Base-by-base conservation (phyloP, 2,329 filamentous ascomycete genomes). In the Aulographum hederae region DNA sequence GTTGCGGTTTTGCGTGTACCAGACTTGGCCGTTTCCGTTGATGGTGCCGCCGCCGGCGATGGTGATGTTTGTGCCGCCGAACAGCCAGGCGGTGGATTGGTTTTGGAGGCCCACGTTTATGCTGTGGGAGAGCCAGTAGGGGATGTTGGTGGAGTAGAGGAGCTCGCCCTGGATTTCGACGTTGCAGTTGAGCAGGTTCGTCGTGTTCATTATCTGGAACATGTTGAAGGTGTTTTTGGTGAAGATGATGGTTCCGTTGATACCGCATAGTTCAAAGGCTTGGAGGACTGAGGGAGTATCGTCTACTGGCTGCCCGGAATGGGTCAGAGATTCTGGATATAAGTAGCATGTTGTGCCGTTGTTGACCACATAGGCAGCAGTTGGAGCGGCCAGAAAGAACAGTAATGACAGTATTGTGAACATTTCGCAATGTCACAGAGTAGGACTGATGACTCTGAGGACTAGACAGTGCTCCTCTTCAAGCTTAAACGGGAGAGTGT, bases 41-140 rank as follows among this genome's bases (percentile, higher is more conserved):
- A 73, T 48, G 2, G 61, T 68, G 4, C 69, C 69, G 39, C 61
- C 48, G 6, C 66, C 67, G 20, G 62, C 50, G 37, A 64, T 56
- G 6, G 50, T 44, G 16, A 74, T 50, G 19, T 60, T 56, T 10
- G 61, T 48, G 4, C 69, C 69, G 12, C 67, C 66, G 25, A 50
- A 40, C 3, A 46, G 32, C 32, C 44, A 48, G 4, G 43, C 46
- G 14, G 45, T 46, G 11, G 41, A 43, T 28, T 47, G 44, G 18
- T 47, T 50, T 25, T 47, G 46, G 32, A 44, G 48, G n/a, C 36
- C 36, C 6, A 48, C 40, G 2, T 43, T 41, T 11, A 47, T 32
- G 4, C 46, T 47, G 3, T 40, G 34, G 18, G 44, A 43, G 6
- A 48, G 40, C 46, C 26, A 28, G 25, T 33, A 33, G 13, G 31